Percentiles rank a stretch among this genome's conserved stretches.
phyloP scores from a whole-genome alignment of 2,329 filamentous ascomycete genomes.

The Claviceps sp. region DNA sequence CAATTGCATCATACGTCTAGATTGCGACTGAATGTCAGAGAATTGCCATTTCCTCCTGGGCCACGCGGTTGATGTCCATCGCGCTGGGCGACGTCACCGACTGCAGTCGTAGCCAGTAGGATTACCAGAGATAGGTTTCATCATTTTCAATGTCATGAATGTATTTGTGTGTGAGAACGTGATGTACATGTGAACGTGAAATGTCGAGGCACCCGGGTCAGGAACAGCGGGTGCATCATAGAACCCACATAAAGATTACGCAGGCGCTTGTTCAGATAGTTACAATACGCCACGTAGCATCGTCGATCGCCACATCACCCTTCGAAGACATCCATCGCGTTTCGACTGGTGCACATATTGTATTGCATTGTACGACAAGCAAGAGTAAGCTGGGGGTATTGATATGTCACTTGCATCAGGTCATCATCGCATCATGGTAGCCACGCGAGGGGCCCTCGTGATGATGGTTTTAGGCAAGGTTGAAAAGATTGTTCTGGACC shows the following conservation, averaged over 20 bases:
- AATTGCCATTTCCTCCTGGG: constrained; percentile 13
- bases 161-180: not conserved
- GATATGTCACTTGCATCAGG: constrained; percentile 49
- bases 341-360: not conserved
- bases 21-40: constrained; percentile 3
- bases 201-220: not conserved
- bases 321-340: not conserved
- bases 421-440: constrained; percentile 56
- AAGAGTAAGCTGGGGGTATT: not conserved
- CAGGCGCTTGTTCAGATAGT: not conserved
- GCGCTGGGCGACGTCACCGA: constrained; percentile 13
- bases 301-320: not conserved
- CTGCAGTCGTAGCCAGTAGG: constrained; percentile 20
- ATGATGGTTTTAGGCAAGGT: constrained; percentile 56
- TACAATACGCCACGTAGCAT: not conserved
- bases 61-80: constrained; percentile 15
- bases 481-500: constrained; percentile 43
- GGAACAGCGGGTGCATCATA: not conserved
- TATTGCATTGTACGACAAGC: not conserved
- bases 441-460: constrained; percentile 52
- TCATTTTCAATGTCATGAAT: constrained; percentile 11
- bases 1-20: not conserved
- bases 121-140: constrained; percentile 32
- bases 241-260: not conserved
- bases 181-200: not conserved